Base-by-base conservation (phyloP, 139 green algal species). In the Volvox reticuliferus region DNA sequence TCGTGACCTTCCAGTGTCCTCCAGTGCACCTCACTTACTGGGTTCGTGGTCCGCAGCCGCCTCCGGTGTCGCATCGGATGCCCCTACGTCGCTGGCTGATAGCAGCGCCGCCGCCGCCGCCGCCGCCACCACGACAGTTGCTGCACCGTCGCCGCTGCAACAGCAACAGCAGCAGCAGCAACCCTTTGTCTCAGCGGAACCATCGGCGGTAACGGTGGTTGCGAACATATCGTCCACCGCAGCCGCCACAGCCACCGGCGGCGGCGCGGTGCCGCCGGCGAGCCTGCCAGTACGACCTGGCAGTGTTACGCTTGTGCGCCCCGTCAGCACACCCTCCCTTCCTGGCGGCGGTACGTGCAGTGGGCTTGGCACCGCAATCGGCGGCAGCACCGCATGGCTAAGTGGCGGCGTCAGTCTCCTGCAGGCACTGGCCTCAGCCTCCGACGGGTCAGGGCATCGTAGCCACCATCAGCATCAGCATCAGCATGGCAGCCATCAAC, bases 401-500 rank as follows among this genome's bases (percentile, higher is more conserved):
- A 89, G 50, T 71, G 69, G 69, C 19, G 85, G 85, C n/a, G 85
- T 73, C 17, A 89, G 85, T n/a, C 0, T 82, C 44, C 37, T 89
- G n/a, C 85, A 89, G 44, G 85, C 69, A 19, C 85, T 89, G 37
- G 85, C 85, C 28, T 55, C 85, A 9, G 85, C 32, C 3, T 26
- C 61, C 36, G 83, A 89, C 12, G 24, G 67, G 16, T 28, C 35
- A 16, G 2, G 37, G 26, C 22, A 71, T 19, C 50, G 37, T 17
- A 16, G 12, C 24, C 28, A 44, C 50, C 17, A 32, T 20, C 78
- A 84, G 2, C 18, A 61, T 82, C 33, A 61, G 14, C 37, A 68
- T 55, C 44, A 55, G 5, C 44, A 55, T 9, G 44, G 44, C 44
- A 55, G 44, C 21, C 19, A 33, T 24, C 44, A 85, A 5, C 79